Evolutionary conservation across 169 alveolate species (phyloP).

Genomic region (Neospora caninum): DNA sequence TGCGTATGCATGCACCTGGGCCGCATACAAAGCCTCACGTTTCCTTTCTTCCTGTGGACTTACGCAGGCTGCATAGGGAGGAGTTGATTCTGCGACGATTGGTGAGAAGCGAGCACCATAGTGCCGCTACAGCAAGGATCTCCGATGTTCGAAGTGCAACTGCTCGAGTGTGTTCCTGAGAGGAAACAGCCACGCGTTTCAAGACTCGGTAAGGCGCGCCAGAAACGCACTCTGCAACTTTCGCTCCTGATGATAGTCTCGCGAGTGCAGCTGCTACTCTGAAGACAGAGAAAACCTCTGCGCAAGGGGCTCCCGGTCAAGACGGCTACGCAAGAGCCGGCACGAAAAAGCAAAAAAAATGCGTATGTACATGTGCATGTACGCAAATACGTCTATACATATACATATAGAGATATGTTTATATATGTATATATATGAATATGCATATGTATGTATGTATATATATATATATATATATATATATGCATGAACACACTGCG

Average conservation of each 20-base stretch:
- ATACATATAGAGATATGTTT: background rate
- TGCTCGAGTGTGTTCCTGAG: background rate
- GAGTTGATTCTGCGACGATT: background rate
- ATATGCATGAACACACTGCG: too few species aligned
- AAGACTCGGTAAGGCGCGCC: too few species aligned
- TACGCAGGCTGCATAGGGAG: constrained; percentile 25
- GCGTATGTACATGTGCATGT: background rate
- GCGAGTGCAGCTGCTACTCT: too few species aligned
- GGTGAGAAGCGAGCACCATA: background rate
- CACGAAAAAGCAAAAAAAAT: too few species aligned
- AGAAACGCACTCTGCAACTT: too few species aligned
- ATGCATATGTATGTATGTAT: background rate
- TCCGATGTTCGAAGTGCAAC: background rate
- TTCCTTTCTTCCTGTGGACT: background rate
- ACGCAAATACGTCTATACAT: background rate
- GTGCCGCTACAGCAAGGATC: background rate
- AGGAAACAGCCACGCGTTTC: too few species aligned
- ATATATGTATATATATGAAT: background rate
- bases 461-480: background rate
- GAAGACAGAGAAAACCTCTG: too few species aligned
- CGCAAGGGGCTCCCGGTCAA: too few species aligned
- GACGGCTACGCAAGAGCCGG: too few species aligned
- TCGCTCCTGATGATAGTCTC: too few species aligned
- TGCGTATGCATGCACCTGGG: too few species aligned
- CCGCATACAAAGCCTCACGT: too few species aligned